A percentile compares a stretch with the other conserved stretches of the same genome.
Evolutionary conservation across 345 rosid species (phyloP).

Genomic region (Rhodomyrtus tomentosa): DNA sequence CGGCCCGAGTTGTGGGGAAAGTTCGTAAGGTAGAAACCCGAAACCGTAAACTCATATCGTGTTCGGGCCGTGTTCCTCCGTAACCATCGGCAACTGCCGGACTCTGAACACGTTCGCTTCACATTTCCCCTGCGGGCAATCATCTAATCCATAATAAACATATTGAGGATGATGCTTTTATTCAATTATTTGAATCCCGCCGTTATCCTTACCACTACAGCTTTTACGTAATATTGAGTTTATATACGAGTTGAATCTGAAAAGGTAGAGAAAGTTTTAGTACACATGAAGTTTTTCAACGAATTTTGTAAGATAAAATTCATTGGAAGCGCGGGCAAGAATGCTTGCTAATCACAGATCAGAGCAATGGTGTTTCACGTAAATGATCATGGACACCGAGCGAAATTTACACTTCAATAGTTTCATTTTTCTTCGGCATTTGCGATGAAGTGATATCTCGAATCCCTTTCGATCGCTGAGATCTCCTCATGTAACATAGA

Average conservation of each 20-base stretch:
- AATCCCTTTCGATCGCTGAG: neutral
- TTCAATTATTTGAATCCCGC: too few relatives aligned
- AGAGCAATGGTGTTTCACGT: neutral
- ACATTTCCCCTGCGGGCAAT: too few relatives aligned
- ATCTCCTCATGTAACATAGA: conserved; percentile 19
- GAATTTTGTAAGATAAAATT: neutral
- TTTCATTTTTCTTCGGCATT: neutral
- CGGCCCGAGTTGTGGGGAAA: too few relatives aligned
- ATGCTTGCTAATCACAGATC: neutral
- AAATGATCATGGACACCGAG: neutral
- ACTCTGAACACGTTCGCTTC: too few relatives aligned
- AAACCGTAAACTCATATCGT: too few relatives aligned
- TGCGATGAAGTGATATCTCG: neutral
- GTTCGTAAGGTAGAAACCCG: too few relatives aligned
- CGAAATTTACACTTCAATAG: neutral
- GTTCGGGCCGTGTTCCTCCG: too few relatives aligned
- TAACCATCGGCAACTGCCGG: too few relatives aligned
- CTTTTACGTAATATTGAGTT: too few relatives aligned
- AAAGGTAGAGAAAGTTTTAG: neutral
- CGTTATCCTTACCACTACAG: too few relatives aligned
- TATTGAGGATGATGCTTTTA: too few relatives aligned
- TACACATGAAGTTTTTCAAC: neutral
- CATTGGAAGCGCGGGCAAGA: neutral
- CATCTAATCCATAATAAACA: too few relatives aligned
- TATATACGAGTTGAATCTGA: neutral